Evolutionary conservation across 352 stramenopile genomes (phyloP), one percentile per base, ranked within the genome.

Genomic region (Phytopythium chamaehyphon): DNA sequence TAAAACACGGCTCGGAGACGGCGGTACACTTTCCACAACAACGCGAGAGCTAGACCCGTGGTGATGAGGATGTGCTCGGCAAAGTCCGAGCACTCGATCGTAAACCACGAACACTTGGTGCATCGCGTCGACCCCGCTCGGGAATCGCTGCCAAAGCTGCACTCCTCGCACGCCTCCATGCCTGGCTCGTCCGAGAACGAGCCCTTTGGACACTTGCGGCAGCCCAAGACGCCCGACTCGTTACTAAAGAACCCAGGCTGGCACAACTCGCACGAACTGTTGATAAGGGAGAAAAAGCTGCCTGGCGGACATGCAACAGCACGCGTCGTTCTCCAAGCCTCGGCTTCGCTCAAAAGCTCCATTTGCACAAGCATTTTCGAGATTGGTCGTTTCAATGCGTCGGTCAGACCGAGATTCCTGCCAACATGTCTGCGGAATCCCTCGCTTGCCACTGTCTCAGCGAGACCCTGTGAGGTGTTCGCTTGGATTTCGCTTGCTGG

Each of bases 81-180:
- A 51, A 90, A 90, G n/a, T 67, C 70, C 37, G 67, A 50, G 49
- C 76, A 88, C 22, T 51, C 62, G 28, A 72, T 72, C 19, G 67
- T 75, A 39, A 81, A 79, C 57, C 71, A 88, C 31, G 48, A 62
- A 53, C 76, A 90, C 18, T 63, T 35, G 15, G 71, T 53, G 55
- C 76, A 90, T 3, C 36, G 46, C 1, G 49, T 64, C 26, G 78
- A 62, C 11, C 76, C 73, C 6, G 49, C 12, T 15, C 49, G 23
- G 6, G 73, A 51, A 24, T 79, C 78, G 3, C 67, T 37, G 18
- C 72, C 72, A 16, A 56, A 31, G 6, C 57, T 53, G 51, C 78
- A 90, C 23, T 37, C 24, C n/a, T 50, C 47, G 55, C 76, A 90
- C 40, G 46, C 23, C 35, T 55, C 46, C n/a, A 61, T 31, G 21